These are phyloP conservation scores for Arxiozyma bovina DNA, from an alignment of 1,139 yeast species.

Conservation along the genomic window DNA sequence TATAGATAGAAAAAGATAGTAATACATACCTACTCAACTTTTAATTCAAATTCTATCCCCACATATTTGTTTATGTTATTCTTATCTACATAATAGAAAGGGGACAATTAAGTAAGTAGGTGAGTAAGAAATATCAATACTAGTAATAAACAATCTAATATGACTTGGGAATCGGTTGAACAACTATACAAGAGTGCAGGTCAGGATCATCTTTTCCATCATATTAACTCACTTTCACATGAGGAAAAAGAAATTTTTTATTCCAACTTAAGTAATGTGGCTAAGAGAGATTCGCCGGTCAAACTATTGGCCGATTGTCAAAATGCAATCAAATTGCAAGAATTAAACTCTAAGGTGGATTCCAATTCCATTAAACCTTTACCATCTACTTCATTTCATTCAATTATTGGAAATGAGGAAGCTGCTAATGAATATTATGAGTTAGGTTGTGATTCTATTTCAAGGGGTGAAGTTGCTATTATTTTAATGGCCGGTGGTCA, in stretches of 20 bases:
- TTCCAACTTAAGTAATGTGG: conserved; percentile 13
- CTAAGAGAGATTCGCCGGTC: conserved; percentile 16
- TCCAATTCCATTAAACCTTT: conserved; percentile 21
- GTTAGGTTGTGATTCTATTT: conserved; percentile 61
- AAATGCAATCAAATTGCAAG: conserved; percentile 19
- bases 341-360: neutral
- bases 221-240: conserved; percentile 15
- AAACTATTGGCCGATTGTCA: conserved; percentile 20
- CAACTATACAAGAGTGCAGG: conserved; percentile 20
- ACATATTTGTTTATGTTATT: too few relatives aligned
- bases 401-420: conserved; percentile 22
- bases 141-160: neutral
- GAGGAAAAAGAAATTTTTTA: conserved; percentile 15
- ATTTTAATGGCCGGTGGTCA: conserved; percentile 97
- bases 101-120: neutral
- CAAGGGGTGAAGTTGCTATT: conserved; percentile 71
- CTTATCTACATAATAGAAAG: too few relatives aligned
- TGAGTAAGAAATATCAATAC: neutral
- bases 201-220: conserved; percentile 25
- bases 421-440: conserved; percentile 42
- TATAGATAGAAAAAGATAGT: too few relatives aligned
- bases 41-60: too few relatives aligned
- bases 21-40: too few relatives aligned
- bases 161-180: conserved; percentile 9
- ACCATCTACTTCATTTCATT: conserved; percentile 26